These are phyloP conservation scores for Cladosporium sp. DNA, from an alignment of 2,329 filamentous ascomycete genomes.

Conservation along the genomic window DNA sequence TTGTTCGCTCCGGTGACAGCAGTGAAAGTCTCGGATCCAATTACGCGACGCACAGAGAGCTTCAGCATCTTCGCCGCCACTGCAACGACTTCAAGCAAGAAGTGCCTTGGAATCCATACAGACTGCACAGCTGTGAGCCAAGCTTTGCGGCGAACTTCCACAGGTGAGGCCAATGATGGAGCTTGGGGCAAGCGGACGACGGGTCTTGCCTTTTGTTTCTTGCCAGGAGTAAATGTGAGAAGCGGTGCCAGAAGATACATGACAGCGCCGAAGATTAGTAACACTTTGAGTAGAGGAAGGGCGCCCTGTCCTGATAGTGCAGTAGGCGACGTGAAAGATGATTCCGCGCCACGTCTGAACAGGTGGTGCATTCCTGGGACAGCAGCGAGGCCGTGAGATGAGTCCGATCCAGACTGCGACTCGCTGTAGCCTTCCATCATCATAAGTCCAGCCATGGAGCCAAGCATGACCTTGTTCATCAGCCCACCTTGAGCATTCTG, in stretches of 20 bases:
- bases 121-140: slow-evolving; percentile 93
- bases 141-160: slow-evolving; percentile 78
- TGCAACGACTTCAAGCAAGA: slow-evolving; percentile 78
- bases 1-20: slow-evolving; percentile 73
- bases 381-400: slow-evolving; percentile 38
- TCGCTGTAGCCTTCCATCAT: slow-evolving; percentile 74
- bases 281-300: slow-evolving; percentile 46
- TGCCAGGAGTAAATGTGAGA: slow-evolving; percentile 53
- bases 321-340: slow-evolving; percentile 18
- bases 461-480: slow-evolving; percentile 80
- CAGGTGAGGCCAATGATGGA: slow-evolving; percentile 73
- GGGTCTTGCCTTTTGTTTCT: slow-evolving; percentile 42
- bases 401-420: slow-evolving; percentile 45
- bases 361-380: slow-evolving; percentile 33
- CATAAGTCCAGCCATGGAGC: slow-evolving; percentile 88
- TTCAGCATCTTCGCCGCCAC: slow-evolving; percentile 76
- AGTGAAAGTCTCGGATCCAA: slow-evolving; percentile 74
- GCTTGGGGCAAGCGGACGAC: slow-evolving; percentile 44
- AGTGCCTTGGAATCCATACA: slow-evolving; percentile 84
- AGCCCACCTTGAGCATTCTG: slow-evolving; percentile 41
- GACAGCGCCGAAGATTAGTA: slow-evolving; percentile 48
- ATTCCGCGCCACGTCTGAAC: slow-evolving; percentile 25
- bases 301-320: slow-evolving; percentile 24
- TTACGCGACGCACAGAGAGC: slow-evolving; percentile 69
- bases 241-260: slow-evolving; percentile 55